Percentiles rank a stretch among this genome's conserved stretches.
These are phyloP conservation scores for Scheffersomyces amazonensis DNA, from an alignment of 805 yeast genomes.

Conservation along the genomic window DNA sequence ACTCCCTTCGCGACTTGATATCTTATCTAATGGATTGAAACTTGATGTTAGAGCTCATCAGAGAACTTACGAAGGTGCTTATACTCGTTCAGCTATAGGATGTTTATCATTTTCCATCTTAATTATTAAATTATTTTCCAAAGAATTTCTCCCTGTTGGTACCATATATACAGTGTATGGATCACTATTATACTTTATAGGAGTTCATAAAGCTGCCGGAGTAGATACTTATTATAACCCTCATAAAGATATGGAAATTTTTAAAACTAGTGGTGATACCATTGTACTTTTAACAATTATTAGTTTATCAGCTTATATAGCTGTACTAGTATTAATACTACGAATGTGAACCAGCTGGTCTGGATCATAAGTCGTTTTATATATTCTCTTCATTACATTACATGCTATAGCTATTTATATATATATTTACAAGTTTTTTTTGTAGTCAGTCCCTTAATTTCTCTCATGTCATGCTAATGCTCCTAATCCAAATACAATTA, in stretches of 20 bases:
- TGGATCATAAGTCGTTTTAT: no score
- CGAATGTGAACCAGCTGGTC: conserved; percentile 33
- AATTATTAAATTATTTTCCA: conserved; percentile 61
- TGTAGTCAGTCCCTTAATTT: neutral
- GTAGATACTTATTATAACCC: conserved; percentile 38
- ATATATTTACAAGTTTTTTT: neutral
- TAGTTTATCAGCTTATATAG: conserved; percentile 50
- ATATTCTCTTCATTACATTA: no score
- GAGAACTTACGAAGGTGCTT: conserved; percentile 83
- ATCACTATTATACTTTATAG: conserved; percentile 34
- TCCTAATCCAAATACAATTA: conserved; percentile 79
- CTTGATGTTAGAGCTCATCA: conserved; percentile 68
- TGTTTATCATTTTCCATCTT: conserved; percentile 63
- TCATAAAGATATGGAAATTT: conserved; percentile 38
- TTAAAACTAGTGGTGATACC: conserved; percentile 59
- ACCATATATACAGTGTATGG: conserved; percentile 65
- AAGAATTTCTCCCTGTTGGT: conserved; percentile 65
- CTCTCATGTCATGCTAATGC: conserved; percentile 27
- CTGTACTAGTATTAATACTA: conserved; percentile 49
- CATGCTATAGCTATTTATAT: no score
- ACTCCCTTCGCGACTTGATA: conserved; percentile 31
- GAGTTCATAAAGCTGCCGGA: conserved; percentile 32
- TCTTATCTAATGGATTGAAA: conserved; percentile 38
- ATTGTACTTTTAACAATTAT: conserved; percentile 51
- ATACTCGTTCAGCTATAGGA: conserved; percentile 69